phyloP scores from a whole-genome alignment of 805 yeast species.

The Wickerhamiella occidentalis region DNA sequence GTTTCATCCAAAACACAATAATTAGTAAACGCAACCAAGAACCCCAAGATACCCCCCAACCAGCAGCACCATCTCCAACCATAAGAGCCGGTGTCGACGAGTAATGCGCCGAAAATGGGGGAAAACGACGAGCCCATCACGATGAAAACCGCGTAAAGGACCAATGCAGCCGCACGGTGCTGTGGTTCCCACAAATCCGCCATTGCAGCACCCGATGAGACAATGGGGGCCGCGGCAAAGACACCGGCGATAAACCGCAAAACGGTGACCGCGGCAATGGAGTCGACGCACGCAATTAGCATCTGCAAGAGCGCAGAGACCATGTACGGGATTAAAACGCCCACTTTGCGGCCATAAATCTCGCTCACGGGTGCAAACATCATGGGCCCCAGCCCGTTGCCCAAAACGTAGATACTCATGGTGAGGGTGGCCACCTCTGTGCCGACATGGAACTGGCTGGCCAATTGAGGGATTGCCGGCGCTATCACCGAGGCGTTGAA shows the following conservation, averaged over 20 bases:
- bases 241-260: slow-evolving; percentile 48
- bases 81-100: slow-evolving; percentile 28
- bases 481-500: slow-evolving; percentile 42
- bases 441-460: slow-evolving; percentile 36
- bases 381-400: slow-evolving; percentile 52
- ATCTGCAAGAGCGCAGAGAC: slow-evolving; percentile 36
- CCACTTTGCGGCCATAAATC: slow-evolving; percentile 41
- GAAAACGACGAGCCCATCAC: slow-evolving; percentile 35
- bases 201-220: slow-evolving; percentile 49
- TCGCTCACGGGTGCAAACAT: slow-evolving; percentile 49
- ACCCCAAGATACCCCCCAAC: slow-evolving; percentile 35
- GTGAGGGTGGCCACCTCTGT: slow-evolving; percentile 39
- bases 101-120: slow-evolving; percentile 34
- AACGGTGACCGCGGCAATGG: slow-evolving; percentile 29
- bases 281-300: slow-evolving; percentile 32
- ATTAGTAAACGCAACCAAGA: slow-evolving; percentile 28
- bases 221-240: slow-evolving; percentile 51
- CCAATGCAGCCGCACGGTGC: slow-evolving; percentile 43
- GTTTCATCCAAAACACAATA: slow-evolving; percentile 32
- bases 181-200: slow-evolving; percentile 46
- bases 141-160: slow-evolving; percentile 38
- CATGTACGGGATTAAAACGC: slow-evolving; percentile 39
- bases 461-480: slow-evolving; percentile 38
- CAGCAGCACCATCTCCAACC: slow-evolving; percentile 53
- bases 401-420: slow-evolving; percentile 43